Percentiles rank a stretch among this genome's conserved stretches.
These are phyloP conservation scores for Massariosphaeria phaeospora DNA, from an alignment of 495 filamentous ascomycete species.

Conservation along the genomic window DNA sequence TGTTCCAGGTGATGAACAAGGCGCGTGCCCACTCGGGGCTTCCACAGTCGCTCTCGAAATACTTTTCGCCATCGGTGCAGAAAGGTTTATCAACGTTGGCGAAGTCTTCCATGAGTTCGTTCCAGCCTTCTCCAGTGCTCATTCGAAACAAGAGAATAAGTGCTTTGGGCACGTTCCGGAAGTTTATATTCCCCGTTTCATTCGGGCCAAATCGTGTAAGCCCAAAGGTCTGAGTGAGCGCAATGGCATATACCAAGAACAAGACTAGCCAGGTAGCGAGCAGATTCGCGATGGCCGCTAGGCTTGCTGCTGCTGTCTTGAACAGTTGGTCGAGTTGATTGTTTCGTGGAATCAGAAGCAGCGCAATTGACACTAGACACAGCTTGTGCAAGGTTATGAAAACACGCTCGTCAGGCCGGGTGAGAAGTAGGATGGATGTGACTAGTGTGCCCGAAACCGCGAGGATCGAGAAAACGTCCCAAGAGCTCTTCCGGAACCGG, in stretches of 20 bases:
- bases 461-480: conserved; percentile 87
- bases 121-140: conserved; percentile 94
- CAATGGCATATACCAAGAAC: conserved; percentile 94
- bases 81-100: conserved; percentile 69
- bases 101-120: conserved; percentile 93
- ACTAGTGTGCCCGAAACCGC: conserved; percentile 79
- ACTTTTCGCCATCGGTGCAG: conserved; percentile 62
- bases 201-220: conserved; percentile 77
- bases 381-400: conserved; percentile 84
- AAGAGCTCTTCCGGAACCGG: conserved; percentile 86
- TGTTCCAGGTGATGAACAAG: conserved; percentile 95
- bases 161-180: conserved; percentile 87
- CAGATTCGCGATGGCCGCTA: conserved; percentile 85
- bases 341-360: conserved; percentile 92
- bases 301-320: conserved; percentile 96
- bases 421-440: conserved; percentile 66
- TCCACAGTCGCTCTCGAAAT: conserved; percentile 88
- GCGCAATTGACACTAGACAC: conserved; percentile 83
- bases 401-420: conserved; percentile 49
- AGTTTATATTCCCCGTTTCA: conserved; percentile 80
- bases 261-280: conserved; percentile 96
- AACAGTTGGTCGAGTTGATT: conserved; percentile 98
- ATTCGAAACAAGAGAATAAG: conserved; percentile 89
- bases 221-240: conserved; percentile 92
- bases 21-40: conserved; percentile 78